A percentile compares a stretch with the other conserved stretches of the same genome.
These are phyloP conservation scores for Fusarium brevicatenulatum DNA, from an alignment of 2,329 filamentous ascomycete species.

Conservation along the genomic window DNA sequence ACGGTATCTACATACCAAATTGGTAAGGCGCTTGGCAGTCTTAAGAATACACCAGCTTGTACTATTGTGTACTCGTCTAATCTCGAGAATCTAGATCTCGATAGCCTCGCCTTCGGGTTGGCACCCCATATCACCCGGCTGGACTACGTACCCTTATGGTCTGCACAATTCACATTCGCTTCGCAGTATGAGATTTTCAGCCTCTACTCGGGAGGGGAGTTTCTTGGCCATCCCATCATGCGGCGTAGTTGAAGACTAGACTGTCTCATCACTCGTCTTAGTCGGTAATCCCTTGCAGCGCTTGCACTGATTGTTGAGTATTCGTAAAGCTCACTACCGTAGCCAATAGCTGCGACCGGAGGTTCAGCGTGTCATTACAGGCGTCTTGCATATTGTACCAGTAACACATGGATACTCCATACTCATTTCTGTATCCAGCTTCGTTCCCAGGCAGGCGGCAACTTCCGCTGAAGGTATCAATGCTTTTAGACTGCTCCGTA, in stretches of 20 bases:
- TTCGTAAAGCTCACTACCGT: background rate
- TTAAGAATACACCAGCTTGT: background rate
- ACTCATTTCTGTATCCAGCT: background rate
- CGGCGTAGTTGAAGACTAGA: background rate
- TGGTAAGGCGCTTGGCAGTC: background rate
- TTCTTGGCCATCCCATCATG: background rate
- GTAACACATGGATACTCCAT: background rate
- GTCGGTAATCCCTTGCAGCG: background rate
- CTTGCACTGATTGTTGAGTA: background rate
- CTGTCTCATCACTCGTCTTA: conserved; percentile 13
- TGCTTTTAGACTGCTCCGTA: background rate
- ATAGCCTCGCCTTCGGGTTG: conserved; percentile 9
- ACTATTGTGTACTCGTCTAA: conserved; percentile 16
- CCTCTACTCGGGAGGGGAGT: background rate
- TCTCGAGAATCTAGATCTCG: conserved; percentile 34
- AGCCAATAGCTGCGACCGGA: background rate
- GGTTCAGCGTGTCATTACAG: conserved; percentile 4
- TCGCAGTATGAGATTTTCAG: background rate
- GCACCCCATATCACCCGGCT: conserved; percentile 1
- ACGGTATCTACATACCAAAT: background rate
- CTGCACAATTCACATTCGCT: background rate
- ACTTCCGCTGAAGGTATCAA: conserved; percentile 2
- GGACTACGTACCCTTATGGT: background rate
- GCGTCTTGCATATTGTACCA: conserved; percentile 1
- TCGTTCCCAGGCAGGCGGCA: background rate